These are phyloP conservation scores for Rosa persica DNA, from an alignment of 306 rosid species.

Conservation along the genomic window DNA sequence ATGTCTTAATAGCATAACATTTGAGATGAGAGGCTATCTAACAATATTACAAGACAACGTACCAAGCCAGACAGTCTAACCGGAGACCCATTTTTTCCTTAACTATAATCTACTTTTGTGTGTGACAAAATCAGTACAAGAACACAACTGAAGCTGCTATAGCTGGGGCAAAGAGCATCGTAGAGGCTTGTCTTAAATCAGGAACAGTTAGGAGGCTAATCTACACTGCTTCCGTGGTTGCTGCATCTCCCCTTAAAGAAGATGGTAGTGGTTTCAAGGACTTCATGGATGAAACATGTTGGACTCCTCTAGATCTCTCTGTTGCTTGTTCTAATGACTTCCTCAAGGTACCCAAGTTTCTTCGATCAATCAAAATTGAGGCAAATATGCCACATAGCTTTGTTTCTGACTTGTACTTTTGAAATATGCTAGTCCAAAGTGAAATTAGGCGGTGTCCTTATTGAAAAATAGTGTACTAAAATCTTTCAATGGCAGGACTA, in stretches of 20 bases:
- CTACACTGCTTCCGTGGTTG: constrained; percentile 31
- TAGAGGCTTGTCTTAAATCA: constrained; percentile 19
- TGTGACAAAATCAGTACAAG: constrained; percentile 27
- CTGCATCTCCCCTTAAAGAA: constrained; percentile 36
- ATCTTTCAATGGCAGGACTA: constrained; percentile 26
- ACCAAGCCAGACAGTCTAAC: neutral
- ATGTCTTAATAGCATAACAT: neutral
- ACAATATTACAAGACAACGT: neutral
- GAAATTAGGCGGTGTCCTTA: neutral
- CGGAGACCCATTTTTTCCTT: neutral
- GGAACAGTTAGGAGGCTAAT: constrained; percentile 34
- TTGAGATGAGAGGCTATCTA: neutral
- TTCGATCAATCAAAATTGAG: neutral
- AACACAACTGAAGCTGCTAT: constrained; percentile 28
- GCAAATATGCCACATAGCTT: neutral
- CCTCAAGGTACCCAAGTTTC: constrained; percentile 17
- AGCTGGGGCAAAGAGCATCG: constrained; percentile 27
- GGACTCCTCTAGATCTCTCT: constrained; percentile 36
- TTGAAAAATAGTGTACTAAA: neutral
- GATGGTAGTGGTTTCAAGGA: constrained; percentile 36
- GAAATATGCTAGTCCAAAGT: neutral
- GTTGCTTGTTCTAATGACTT: constrained; percentile 15
- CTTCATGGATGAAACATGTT: constrained; percentile 38
- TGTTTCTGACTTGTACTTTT: neutral
- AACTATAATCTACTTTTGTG: neutral